Percentiles rank a stretch among this genome's conserved stretches.
These are phyloP conservation scores for Vigna unguiculata DNA, from an alignment of 306 rosid species.

Conservation along the genomic window DNA sequence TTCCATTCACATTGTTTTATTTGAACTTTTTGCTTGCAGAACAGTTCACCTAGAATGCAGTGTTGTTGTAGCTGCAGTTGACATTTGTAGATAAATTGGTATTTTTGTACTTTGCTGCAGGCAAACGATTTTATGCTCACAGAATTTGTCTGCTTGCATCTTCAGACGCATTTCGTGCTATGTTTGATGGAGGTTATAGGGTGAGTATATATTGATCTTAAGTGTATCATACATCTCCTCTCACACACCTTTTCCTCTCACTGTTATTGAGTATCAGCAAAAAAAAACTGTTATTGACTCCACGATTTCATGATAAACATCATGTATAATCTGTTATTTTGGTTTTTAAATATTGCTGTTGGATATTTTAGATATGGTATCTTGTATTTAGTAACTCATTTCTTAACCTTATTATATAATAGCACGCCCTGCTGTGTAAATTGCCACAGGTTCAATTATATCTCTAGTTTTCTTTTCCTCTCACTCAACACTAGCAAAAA, in stretches of 20 bases:
- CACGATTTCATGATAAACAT: slow-evolving; percentile 16
- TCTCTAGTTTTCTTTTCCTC: neutral
- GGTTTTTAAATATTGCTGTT: neutral
- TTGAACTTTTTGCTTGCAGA: neutral
- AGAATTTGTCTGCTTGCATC: slow-evolving; percentile 95
- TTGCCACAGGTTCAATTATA: neutral
- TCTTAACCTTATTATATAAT: neutral
- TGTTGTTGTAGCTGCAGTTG: slow-evolving; percentile 14
- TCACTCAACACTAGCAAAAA: neutral
- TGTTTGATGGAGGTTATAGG: slow-evolving; percentile 97
- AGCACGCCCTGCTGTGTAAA: neutral
- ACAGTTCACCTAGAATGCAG: slow-evolving; percentile 4
- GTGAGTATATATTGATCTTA: slow-evolving; percentile 50
- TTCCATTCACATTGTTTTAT: neutral
- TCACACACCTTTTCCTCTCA: neutral
- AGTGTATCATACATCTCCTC: neutral
- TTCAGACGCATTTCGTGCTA: slow-evolving; percentile 96
- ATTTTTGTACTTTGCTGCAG: slow-evolving; percentile 53
- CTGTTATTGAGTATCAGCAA: neutral
- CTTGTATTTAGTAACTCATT: neutral
- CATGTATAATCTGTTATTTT: neutral
- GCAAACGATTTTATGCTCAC: slow-evolving; percentile 89
- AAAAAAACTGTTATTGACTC: neutral
- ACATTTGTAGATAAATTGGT: neutral
- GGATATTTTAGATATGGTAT: neutral